Evolutionary conservation across 495 filamentous ascomycete species (phyloP), one percentile per base, ranked within the genome.

Genomic region (Daldinia childiae): DNA sequence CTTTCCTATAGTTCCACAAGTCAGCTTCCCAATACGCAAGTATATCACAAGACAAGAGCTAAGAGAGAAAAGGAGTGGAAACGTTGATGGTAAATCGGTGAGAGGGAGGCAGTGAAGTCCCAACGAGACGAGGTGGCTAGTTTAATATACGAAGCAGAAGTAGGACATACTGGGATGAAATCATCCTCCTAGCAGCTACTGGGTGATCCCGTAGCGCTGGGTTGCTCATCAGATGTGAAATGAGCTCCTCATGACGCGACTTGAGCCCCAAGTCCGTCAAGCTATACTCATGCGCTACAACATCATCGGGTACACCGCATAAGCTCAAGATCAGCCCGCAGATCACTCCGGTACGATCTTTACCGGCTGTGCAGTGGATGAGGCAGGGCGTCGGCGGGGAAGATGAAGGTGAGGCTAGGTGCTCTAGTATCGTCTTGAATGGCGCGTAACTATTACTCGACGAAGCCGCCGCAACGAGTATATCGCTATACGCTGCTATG

Each of bases 321-420:
- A 92, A 77, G 48, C 82, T 77, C 7, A 92, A 79, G 24, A 91
- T 72, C 8, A 92, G 66, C 24, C 88, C 90, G 62, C 83, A 82
- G 45, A 91, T 74, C 2, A 91, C 81, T 11, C 90, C 90, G 1
- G 90, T 92, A 45, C 90, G 80, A 76, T 90, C 88, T 72, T 90
- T 90, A 0, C 88, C 88, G 15, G 85, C 86, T 14, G 86, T 86
- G 74, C 90, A 92, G 79, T 64, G 74, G 52, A 64, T 71, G 36
- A 70, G 79, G 65, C 63, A 69, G 48, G 79, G 69, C 66, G 76
- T 30, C 38, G 62, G 68, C 62, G 74, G 61, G n/a, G 76, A 55
- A 6, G 79, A 68, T 14, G 69, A 68, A 6, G 58, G 41, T 11
- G 68, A 57, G 32, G 82, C 76, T 0, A 87, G 70, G 32, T 86